Percentiles rank a stretch among this genome's conserved stretches.
These are phyloP conservation scores for Aspergillus piperis DNA, from an alignment of 2,329 filamentous ascomycete genomes.

Conservation along the genomic window DNA sequence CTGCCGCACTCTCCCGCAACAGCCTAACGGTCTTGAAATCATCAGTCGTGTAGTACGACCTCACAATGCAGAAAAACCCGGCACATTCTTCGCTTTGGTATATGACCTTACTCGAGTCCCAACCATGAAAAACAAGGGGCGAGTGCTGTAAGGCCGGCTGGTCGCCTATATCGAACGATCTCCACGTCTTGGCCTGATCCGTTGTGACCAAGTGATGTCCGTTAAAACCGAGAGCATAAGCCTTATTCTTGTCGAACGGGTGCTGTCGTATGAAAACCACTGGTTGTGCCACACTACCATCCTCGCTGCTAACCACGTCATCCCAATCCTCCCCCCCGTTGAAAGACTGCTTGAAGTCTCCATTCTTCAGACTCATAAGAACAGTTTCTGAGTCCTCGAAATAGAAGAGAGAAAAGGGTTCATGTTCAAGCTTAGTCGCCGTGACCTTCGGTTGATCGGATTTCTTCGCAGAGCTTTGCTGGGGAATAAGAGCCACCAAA, in stretches of 20 bases:
- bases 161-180: slow-evolving; percentile 65
- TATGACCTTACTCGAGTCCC: slow-evolving; percentile 80
- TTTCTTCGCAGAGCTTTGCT: slow-evolving; percentile 53
- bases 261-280: slow-evolving; percentile 71
- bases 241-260: slow-evolving; percentile 73
- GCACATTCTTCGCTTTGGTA: slow-evolving; percentile 75
- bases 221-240: slow-evolving; percentile 73
- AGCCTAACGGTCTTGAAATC: slow-evolving; percentile 72
- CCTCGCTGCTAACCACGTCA: slow-evolving; percentile 58
- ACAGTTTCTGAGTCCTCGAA: slow-evolving; percentile 87
- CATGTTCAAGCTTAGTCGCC: slow-evolving; percentile 64
- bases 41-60: slow-evolving; percentile 74
- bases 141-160: slow-evolving; percentile 11
- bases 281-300: slow-evolving; percentile 52
- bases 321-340: slow-evolving; percentile 82
- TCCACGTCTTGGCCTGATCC: slow-evolving; percentile 81
- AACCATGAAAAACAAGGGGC: slow-evolving; percentile 68
- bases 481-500: slow-evolving; percentile 53
- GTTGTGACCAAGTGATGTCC: slow-evolving; percentile 78
- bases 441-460: slow-evolving; percentile 65
- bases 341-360: slow-evolving; percentile 72
- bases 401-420: slow-evolving; percentile 74
- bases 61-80: slow-evolving; percentile 63
- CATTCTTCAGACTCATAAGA: slow-evolving; percentile 66
- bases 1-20: slow-evolving; percentile 68